Evolutionary conservation across 1,139 yeast genomes (phyloP), one percentile per base, ranked within the genome.

Genomic region (Diutina siamensis): DNA sequence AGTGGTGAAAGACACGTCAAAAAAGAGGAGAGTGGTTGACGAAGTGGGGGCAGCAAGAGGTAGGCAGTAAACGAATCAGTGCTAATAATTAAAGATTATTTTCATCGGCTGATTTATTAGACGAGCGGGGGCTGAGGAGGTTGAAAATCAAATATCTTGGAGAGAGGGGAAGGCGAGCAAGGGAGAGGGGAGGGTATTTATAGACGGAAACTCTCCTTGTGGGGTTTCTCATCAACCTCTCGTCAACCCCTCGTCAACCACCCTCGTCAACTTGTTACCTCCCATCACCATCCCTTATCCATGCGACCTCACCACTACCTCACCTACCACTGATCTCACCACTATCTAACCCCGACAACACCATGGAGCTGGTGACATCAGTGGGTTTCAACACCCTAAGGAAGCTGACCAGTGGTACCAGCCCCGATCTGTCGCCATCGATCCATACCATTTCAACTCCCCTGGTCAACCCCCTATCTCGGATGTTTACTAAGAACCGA

Each of bases 331-430:
- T n/a, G n/a, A n/a, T n/a, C n/a, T n/a, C n/a, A n/a, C n/a, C n/a
- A n/a, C 28, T 25, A 25, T 25, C 28, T 25, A 25, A 5, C 28
- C 28, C 9, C 28, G 10, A 5, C 28, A 25, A 7, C 10, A 25
- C 28, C 36, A 34, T 34, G 36, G 36, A 38, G 4, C 32, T 25
- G 32, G 32, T 38, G 32, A 25, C 42, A 27, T 25, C 32, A 5
- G 42, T 38, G 20, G 42, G 42, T 20, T 38, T 38, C 31, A 38
- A 22, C 15, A 38, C 28, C 42, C 42, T 38, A 27, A 18, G 33
- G 13, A 38, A 38, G 20, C 42, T 25, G 42, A n/a, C n/a, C 8
- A 38, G 42, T 25, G 25, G 25, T 13, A 15, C 15, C 32, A 22
- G 31, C 7, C 31, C 10, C 10, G 33, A 38, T 1, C 28, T 38